A percentile compares a stretch with the other conserved stretches of the same genome.
Conservation (phyloP, 2,329 filamentous ascomycete genomes). For the Lasiodiplodia sp. region DNA sequence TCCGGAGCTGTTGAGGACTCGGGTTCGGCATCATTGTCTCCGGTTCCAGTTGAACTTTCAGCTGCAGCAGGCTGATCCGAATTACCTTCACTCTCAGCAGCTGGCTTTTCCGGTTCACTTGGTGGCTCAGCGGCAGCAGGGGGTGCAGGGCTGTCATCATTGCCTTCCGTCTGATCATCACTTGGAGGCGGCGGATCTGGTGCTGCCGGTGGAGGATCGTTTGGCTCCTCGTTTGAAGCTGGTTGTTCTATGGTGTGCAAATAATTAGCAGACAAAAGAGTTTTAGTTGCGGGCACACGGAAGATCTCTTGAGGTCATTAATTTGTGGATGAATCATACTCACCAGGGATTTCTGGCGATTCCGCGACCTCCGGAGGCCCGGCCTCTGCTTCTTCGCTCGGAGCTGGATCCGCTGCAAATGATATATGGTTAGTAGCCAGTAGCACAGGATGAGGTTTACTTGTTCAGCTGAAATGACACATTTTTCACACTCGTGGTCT, state of each 20-base stretch:
- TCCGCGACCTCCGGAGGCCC: background rate
- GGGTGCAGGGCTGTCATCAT: background rate
- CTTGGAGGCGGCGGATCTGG: background rate
- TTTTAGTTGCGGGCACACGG: background rate
- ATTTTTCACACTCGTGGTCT: background rate
- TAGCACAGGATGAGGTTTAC: background rate
- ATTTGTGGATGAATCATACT: background rate
- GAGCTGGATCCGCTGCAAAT: background rate
- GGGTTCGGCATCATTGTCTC: background rate
- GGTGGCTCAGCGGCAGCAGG: background rate
- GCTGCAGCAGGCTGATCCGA: background rate
- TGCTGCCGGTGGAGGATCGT: background rate
- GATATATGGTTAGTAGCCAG: background rate
- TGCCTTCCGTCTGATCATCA: background rate
- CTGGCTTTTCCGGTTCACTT: background rate
- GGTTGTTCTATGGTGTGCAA: background rate
- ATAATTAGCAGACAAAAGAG: background rate
- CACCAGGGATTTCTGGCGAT: background rate
- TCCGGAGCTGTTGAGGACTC: background rate
- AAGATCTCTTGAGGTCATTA: background rate
- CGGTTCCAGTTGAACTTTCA: background rate
- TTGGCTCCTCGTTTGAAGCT: background rate
- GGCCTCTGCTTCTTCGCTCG: background rate
- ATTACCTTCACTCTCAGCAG: background rate
- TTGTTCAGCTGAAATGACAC: background rate